Evolutionary conservation across 1,284 basidiomycete genomes (phyloP), one percentile per base, ranked within the genome.

Genomic region (Ganoderma resinaceum): DNA sequence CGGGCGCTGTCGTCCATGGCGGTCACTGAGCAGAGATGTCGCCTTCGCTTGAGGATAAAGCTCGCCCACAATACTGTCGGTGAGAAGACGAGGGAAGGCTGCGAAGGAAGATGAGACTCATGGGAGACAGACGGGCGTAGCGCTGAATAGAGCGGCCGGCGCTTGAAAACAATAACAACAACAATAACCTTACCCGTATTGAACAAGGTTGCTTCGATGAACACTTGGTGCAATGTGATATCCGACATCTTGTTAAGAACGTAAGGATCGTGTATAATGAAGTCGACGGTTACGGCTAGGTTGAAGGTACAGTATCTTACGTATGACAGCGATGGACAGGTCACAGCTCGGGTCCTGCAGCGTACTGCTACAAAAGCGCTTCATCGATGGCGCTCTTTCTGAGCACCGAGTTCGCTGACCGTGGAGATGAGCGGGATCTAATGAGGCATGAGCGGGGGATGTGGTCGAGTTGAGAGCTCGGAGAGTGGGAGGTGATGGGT

Each of bases 141-240:
- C 58, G 37, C 58, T 23, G 35, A 40, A 14, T 26, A 35, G 9
- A 2, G 14, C 18, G 0, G 57, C 35, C 4, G 35, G 57, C 57
- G 57, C 58, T 29, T 40, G 37, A 38, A 38, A 37, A 37, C 37
- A 40, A 60, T 40, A 60, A 38, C n/a, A 40, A 58, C 57, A 58
- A 23, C 23, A 38, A 38, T 60, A 29, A 38, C 18, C 58, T 60
- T 26, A 60, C 58, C 20, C 0, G n/a, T n/a, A n/a, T 37, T 31
- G 5, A 58, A n/a, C 55, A 11, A 58, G 9, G 55, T n/a, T 49
- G 46, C 46, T 8, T 49, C 26, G 18, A 55, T 58, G 55, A 58
- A 58, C 1, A 12, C 55, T 58, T 58, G 55, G 6, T 37, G 55
- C 33, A 37, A 58, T 58, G 33, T 12, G 26, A 9, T 5, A 58